A percentile compares a stretch with the other conserved stretches of the same genome.
phyloP scores from a whole-genome alignment of 1,139 yeast genomes.

The Geotrichum australiense region DNA sequence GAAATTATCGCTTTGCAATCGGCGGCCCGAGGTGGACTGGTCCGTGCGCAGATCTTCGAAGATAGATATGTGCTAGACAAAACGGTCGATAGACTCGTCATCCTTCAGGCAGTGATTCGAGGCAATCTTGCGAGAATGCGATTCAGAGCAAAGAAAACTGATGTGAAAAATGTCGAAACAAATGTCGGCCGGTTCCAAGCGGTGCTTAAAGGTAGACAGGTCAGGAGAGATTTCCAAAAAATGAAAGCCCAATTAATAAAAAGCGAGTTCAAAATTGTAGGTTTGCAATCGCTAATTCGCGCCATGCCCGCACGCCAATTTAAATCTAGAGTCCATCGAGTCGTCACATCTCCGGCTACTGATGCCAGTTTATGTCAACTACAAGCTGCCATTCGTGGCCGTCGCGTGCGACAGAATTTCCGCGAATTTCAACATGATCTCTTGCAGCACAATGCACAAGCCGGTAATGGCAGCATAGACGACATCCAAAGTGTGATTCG shows the following conservation, averaged over 20 bases:
- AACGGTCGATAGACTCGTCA: conserved; percentile 32
- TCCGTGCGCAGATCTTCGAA: conserved; percentile 9
- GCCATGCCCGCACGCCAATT: conserved; percentile 17
- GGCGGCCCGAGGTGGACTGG: conserved; percentile 40
- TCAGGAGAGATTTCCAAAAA: conserved; percentile 10
- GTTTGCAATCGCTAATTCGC: conserved; percentile 43
- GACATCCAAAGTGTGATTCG: conserved; percentile 20
- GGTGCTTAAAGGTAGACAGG: conserved; percentile 14
- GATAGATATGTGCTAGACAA: conserved; percentile 9
- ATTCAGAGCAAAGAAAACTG: background rate
- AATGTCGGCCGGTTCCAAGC: conserved; percentile 10
- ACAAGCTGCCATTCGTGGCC: conserved; percentile 39
- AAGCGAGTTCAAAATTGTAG: conserved; percentile 30
- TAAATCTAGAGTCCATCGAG: conserved; percentile 1
- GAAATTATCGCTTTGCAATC: conserved; percentile 39
- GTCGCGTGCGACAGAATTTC: conserved; percentile 26
- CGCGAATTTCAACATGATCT: conserved; percentile 9
- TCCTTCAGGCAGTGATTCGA: conserved; percentile 28
- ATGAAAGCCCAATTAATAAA: conserved; percentile 1
- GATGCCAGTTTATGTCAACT: conserved; percentile 28
- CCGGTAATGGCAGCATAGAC: background rate
- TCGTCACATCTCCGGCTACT: conserved; percentile 20
- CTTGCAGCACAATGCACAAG: conserved; percentile 1
- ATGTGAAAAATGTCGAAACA: conserved; percentile 7
- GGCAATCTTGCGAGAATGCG: conserved; percentile 15